A percentile compares a stretch with the other conserved stretches of the same genome.
Conservation (phyloP, 768 basidiomycete species). For the Saitozyma sp. region DNA sequence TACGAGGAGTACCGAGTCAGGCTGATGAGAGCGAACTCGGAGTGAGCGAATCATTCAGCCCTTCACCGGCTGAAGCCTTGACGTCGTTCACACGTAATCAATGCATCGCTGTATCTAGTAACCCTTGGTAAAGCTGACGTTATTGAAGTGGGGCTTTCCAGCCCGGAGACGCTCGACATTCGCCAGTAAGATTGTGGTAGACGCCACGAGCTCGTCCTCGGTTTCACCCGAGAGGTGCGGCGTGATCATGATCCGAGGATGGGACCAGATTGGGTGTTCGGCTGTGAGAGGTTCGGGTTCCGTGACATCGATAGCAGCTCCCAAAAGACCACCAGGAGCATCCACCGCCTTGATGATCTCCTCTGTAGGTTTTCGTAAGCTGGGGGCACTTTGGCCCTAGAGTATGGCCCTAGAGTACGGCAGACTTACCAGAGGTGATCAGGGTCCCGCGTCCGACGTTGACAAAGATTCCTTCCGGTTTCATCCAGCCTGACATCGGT, state of each 20-base stretch:
- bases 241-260: constrained; percentile 39
- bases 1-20: no score
- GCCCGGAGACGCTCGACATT: constrained; percentile 32
- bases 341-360: constrained; percentile 30
- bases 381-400: no score
- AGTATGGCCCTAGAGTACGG: no score
- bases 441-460: constrained; percentile 53
- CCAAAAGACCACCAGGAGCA: constrained; percentile 26
- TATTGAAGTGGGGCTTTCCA: constrained; percentile 28
- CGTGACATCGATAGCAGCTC: constrained; percentile 50
- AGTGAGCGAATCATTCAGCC: no score
- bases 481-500: constrained; percentile 28
- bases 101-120: constrained; percentile 20
- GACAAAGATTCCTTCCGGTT: constrained; percentile 45
- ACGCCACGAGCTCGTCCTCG: constrained; percentile 39
- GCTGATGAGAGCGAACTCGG: no score
- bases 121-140: constrained; percentile 41
- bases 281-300: constrained; percentile 44
- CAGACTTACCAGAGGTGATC: constrained; percentile 43
- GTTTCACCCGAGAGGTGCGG: constrained; percentile 50
- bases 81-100: no score
- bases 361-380: constrained; percentile 9
- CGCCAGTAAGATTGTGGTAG: constrained; percentile 43
- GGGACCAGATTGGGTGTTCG: constrained; percentile 27
- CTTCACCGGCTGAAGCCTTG: no score